Evolutionary conservation across 345 rosid species (phyloP).

Genomic region (Rhizophora apiculata): DNA sequence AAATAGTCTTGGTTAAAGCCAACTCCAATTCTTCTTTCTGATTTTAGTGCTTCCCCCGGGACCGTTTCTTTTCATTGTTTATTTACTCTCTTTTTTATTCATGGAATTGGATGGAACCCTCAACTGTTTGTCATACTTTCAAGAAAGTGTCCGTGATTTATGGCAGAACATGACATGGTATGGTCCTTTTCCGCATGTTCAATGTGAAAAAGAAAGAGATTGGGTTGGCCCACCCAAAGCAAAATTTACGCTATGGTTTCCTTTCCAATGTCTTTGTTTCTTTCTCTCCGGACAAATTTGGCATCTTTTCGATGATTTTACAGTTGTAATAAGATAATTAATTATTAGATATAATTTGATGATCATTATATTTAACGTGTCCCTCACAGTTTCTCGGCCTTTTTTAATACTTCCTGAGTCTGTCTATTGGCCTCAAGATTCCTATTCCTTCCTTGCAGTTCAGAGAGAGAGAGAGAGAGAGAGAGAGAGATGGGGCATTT

Average conservation of each 20-base stretch:
- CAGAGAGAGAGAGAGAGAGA: conserved; percentile 7
- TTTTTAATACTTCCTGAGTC: conserved; percentile 10
- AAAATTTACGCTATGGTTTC: not conserved
- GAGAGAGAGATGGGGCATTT: conserved; percentile 43
- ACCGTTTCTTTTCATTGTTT: not conserved
- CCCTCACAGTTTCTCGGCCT: no score
- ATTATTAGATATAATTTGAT: no score
- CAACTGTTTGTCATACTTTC: conserved; percentile 20
- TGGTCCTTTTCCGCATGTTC: not conserved
- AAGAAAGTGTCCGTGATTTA: conserved; percentile 6
- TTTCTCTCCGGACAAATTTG: not conserved
- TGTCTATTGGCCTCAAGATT: not conserved
- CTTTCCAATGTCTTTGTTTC: not conserved
- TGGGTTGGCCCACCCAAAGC: not conserved
- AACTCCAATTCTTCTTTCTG: not conserved
- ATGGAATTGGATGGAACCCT: not conserved
- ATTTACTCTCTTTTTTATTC: not conserved
- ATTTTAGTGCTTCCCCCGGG: not conserved
- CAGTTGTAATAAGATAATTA: conserved; percentile 12
- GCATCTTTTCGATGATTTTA: not conserved
- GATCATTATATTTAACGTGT: no score
- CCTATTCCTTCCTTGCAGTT: not conserved
- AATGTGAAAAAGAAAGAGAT: not conserved
- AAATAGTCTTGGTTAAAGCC: not conserved
- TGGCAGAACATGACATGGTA: not conserved